Evolutionary conservation across 306 rosid genomes (phyloP).

Genomic region (Malus domestica): ASM211411v1 NC_041797.1:4482501-4483000

Average conservation of each 20-base stretch:
- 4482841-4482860: conserved; percentile 16
- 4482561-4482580: neutral
- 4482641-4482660: neutral
- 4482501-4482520: conserved; percentile 9
- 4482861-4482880: neutral
- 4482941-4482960: too few species aligned
- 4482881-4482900: neutral
- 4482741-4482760: neutral
- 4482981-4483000: neutral
- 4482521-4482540: neutral
- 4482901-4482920: neutral
- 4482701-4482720: neutral
- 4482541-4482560: neutral
- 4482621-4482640: neutral
- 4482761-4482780: neutral
- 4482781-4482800: conserved; percentile 11
- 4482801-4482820: neutral
- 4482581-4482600: neutral
- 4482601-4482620: neutral
- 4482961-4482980: too few species aligned
- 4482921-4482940: neutral
- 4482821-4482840: conserved; percentile 16
- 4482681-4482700: neutral
- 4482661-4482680: neutral
- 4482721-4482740: neutral